phyloP scores from a whole-genome alignment of 768 basidiomycete genomes.

The Rhizopogon vinicolor region DNA sequence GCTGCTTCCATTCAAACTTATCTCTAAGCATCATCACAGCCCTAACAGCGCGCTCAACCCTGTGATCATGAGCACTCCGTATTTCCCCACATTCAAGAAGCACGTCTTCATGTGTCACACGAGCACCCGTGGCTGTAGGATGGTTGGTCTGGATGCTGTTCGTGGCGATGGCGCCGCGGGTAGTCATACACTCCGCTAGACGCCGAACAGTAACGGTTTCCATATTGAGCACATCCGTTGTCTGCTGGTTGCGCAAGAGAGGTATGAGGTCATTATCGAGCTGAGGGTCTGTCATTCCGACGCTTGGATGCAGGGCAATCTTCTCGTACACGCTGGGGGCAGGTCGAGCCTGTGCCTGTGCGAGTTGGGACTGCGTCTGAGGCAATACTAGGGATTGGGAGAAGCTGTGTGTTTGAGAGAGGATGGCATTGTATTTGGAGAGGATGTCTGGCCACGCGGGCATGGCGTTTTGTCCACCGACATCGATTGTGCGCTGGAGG shows the following conservation, averaged over 20 bases:
- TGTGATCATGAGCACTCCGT: conserved; percentile 63
- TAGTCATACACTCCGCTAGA: conserved; percentile 61
- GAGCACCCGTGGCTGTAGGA: conserved; percentile 18
- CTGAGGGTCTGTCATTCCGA: conserved; percentile 54
- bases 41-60: conserved; percentile 73
- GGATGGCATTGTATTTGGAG: conserved; percentile 79
- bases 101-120: conserved; percentile 50
- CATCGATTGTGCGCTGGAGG: conserved; percentile 61
- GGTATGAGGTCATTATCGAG: conserved; percentile 73
- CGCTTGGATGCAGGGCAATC: conserved; percentile 64
- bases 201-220: conserved; percentile 73
- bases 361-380: conserved; percentile 20
- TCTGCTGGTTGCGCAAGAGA: conserved; percentile 76
- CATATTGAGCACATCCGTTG: conserved; percentile 63
- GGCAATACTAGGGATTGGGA: conserved; percentile 52
- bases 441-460: conserved; percentile 84
- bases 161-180: conserved; percentile 43
- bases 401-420: conserved; percentile 79
- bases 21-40: conserved; percentile 77
- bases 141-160: conserved; percentile 41
- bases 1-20: conserved; percentile 77
- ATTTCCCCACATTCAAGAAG: conserved; percentile 64
- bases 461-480: conserved; percentile 53
- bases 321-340: conserved; percentile 45
- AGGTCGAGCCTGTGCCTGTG: conserved; percentile 6